Evolutionary conservation across 768 basidiomycete species (phyloP), one percentile per base, ranked within the genome.

Genomic region (Sarcodon sp.): DNA sequence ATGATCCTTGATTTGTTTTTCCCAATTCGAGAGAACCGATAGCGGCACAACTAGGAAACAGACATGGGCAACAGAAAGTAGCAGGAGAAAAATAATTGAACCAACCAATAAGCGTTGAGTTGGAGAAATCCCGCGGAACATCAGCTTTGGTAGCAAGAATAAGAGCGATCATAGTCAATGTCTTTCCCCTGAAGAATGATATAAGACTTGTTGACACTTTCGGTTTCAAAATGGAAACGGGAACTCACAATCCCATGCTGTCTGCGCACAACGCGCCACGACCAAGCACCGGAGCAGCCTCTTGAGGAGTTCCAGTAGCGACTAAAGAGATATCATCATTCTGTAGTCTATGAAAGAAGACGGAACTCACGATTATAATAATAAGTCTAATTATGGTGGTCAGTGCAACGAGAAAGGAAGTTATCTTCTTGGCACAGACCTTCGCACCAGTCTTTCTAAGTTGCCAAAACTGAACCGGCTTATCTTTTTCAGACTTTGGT

Each of bases 401-500:
- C 4, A 18, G 6, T 34, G n/a, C 2, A 16, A 7, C 33, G 21
- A 27, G 21, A 27, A 27, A 15, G 31, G 36, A 44, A 13, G 27
- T 16, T 8, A 41, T 16, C 6, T 13, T 13, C 37, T 13, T 38
- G 37, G 12, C 12, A 54, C 68, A 13, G 50, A 79, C 86, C 68
- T 83, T 79, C 44, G 59, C 57, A 0, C 68, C 72, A 31, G 62
- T 67, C 57, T 75, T 80, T 56, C 65, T 74, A 31, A 80, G 61
- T 57, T 88, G 80, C 92, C 91, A 96, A 56, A 96, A 91, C 61
- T 94, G 92, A 1, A 90, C 85, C 0, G 88, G 83, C 34, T 70
- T 73, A 50, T 91, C 89, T 0, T 62, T 59, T 45, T 80, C 77
- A 33, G 66, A 73, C 49, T 68, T 73, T 1, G 91, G 92, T 10